Conservation (phyloP, 371 early-diverging fungal species). For the Nematocida major region DNA sequence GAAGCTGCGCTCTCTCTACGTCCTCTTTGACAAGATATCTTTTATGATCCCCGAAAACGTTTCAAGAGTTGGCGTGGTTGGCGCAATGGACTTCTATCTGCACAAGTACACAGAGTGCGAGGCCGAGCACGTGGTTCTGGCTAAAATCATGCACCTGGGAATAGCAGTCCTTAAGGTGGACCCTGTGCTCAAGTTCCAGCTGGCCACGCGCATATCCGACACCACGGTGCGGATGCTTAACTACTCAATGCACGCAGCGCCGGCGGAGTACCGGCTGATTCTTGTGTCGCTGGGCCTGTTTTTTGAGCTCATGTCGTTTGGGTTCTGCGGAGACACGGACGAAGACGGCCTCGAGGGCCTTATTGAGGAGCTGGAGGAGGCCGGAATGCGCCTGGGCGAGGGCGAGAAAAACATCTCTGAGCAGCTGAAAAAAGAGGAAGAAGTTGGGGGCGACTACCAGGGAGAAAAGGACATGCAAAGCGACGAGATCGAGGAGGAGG, state of each 20-base stretch:
- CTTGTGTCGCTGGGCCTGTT: slow-evolving; percentile 24
- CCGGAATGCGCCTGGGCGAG: slow-evolving; percentile 54
- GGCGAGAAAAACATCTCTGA: slow-evolving; percentile 60
- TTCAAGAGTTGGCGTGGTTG: slow-evolving; percentile 1
- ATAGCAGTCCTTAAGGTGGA: slow-evolving; percentile 18
- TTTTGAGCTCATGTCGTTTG: slow-evolving; percentile 43
- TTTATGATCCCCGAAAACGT: slow-evolving; percentile 5
- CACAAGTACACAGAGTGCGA: slow-evolving; percentile 1
- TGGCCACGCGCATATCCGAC: slow-evolving; percentile 20
- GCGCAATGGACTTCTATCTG: slow-evolving; percentile 42
- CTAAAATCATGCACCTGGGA: slow-evolving; percentile 40
- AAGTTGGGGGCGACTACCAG: slow-evolving; percentile 49
- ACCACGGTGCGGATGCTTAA: slow-evolving; percentile 25
- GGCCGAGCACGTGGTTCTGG: slow-evolving; percentile 37
- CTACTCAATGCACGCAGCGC: slow-evolving; percentile 15
- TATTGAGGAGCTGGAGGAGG: slow-evolving; percentile 49
- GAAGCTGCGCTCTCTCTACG: slow-evolving; percentile 28
- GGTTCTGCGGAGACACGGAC: slow-evolving; percentile 54
- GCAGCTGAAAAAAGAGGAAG: slow-evolving; percentile 56
- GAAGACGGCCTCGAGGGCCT: slow-evolving; percentile 31
- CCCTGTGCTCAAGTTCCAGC: slow-evolving; percentile 26
- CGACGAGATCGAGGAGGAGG: slow-evolving; percentile 47
- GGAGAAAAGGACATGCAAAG: slow-evolving; percentile 48
- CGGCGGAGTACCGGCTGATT: slow-evolving; percentile 20
- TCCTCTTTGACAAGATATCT: slow-evolving; percentile 30